Base-by-base conservation (phyloP, 805 yeast genomes). In the Candida koratica region DNA sequence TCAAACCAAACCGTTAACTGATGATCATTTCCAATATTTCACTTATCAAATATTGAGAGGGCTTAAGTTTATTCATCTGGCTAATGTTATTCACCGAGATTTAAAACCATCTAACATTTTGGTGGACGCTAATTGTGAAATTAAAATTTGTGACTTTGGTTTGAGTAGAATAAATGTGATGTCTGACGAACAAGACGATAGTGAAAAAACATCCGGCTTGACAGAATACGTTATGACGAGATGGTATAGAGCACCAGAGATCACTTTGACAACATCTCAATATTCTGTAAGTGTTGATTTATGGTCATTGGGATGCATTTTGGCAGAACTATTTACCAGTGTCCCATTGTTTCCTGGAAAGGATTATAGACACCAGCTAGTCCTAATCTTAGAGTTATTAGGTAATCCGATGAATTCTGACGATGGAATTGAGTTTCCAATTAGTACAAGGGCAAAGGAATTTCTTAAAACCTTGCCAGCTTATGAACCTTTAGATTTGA, bases 161-260 rank as follows among this genome's bases (percentile, higher is more conserved):
- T 58, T 84, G 15, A 80, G 89, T 1, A 63, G 90, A 37, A 64
- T 71, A 24, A 73, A 44, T 17, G 29, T 34, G 5, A 35, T 44
- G 5, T 15, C 31, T 10, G 19, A 17, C n/a, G 33, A 37, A 29
- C 3, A 13, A 5, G 27, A 22, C 2, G 15, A 11, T 11, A 31
- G 20, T 22, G 22, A 25, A 10, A 19, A 28, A 23, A 55, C 63
- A 17, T 55, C 81, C 0, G 72, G 73, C 44, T 64, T 83, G 64
- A 84, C 90, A 0, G 90, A 84, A 52, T 84, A 84, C 46, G 93
- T 84, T 3, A 90, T 90, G 3, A 84, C 93, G 6, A 64, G 93
- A 48, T 84, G 90, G 90, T 84, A 84, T 53, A 62, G 93, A 36
- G 90, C 90, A 0, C 90, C 90, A 0, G 93, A 84, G 55, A 81